Base-by-base conservation (phyloP, 116 monocot genomes). In the Thalassia testudinum region DNA sequence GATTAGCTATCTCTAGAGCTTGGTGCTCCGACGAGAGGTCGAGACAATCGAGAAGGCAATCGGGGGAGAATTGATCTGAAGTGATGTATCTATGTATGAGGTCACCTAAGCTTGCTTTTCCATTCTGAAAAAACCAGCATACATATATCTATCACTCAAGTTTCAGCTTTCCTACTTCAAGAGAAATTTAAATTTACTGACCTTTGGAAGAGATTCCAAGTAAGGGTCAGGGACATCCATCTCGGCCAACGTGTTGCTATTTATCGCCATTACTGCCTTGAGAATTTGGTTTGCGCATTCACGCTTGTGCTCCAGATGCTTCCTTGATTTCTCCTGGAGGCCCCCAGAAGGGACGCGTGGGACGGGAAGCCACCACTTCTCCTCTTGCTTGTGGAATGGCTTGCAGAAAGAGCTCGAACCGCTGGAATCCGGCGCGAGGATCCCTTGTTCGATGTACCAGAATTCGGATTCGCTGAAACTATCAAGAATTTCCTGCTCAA, bases 341-440 rank as follows among this genome's bases (percentile, higher is more conserved):
- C 92, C 83, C 12, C 72, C 79, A 21, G 78, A 55, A 17, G 92
- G 87, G 0, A 87, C 83, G 2, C 75, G 65, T 21, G 83, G 83
- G 1, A 75, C 59, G 1, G 87, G 92, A 43, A 86, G 72, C 87
- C 87, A 93, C 87, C 92, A 87, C 45, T 93, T 93, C 65, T 87
- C 86, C 45, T 87, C 79, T 27, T 79, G 77, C 1, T 71, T 76
- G 0, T 60, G 74, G 47, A 70, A 22, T 0, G 59, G 52, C 57
- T 50, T 53, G 5, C 60, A 50, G 43, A 79, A 74, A 18, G 82
- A 66, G 26, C 61, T 50, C 7, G 81, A 72, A 22, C 69, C 65
- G 52, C 81, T 75, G 56, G 70, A 50, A 26, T 88, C 79, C 1
- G 70, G 54, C 28, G 70, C 62, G 15, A 68, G 15, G 47, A 87